These are phyloP conservation scores for Cytospora chrysosperma DNA, from an alignment of 2,329 filamentous ascomycete genomes.

Conservation along the genomic window DNA sequence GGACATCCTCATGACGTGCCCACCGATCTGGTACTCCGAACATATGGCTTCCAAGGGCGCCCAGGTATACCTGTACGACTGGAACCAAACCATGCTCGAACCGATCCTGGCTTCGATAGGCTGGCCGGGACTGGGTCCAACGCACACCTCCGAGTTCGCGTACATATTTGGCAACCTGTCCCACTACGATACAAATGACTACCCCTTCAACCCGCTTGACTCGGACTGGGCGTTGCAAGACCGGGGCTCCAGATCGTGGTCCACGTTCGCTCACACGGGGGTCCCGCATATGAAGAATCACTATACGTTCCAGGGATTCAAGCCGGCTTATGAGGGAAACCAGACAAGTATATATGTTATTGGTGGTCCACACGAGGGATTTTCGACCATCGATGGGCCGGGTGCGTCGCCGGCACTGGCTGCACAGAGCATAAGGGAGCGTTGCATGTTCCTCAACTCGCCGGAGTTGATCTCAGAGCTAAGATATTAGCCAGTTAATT, in stretches of 20 bases:
- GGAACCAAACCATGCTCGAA: conserved; percentile 55
- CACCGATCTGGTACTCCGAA: conserved; percentile 43
- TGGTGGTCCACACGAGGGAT: conserved; percentile 44
- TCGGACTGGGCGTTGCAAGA: conserved; percentile 41
- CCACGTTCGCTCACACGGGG: conserved; percentile 43
- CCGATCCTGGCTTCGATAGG: conserved; percentile 39
- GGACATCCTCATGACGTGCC: conserved; percentile 52
- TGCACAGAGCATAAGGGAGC: conserved; percentile 43
- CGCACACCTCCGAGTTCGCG: conserved; percentile 54
- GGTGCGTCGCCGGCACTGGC: conserved; percentile 36
- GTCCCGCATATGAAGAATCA: conserved; percentile 33
- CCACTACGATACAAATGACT: conserved; percentile 40
- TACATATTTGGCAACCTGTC: conserved; percentile 50
- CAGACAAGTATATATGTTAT: conserved; percentile 41
- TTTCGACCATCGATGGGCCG: conserved; percentile 39
- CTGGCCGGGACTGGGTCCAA: conserved; percentile 41
- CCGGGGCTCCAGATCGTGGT: conserved; percentile 47
- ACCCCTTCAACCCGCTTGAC: conserved; percentile 37
- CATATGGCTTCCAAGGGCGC: conserved; percentile 39
- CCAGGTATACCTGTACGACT: conserved; percentile 48
- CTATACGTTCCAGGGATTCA: conserved; percentile 43
- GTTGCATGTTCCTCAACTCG: conserved; percentile 48
- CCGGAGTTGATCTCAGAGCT: conserved; percentile 43
- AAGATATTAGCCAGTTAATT: conserved; percentile 33
- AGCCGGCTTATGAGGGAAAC: conserved; percentile 35